phyloP scores from a whole-genome alignment of 495 filamentous ascomycete genomes.

The Aspergillus steynii region DNA sequence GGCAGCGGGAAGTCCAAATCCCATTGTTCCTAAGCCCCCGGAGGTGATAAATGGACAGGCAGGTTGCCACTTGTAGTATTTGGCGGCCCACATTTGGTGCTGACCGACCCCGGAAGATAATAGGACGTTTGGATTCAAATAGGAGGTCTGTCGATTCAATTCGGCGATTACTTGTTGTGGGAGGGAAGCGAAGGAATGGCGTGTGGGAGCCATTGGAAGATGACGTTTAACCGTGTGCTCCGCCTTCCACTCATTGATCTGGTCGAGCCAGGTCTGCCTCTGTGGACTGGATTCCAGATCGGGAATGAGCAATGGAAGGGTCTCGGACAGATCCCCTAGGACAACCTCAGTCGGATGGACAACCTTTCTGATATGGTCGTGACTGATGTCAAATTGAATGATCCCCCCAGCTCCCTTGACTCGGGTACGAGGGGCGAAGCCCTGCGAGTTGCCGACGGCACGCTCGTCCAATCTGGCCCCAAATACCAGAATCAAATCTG shows the following conservation, averaged over 20 bases:
- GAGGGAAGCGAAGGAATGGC: slow-evolving; percentile 23
- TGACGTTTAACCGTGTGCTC: slow-evolving; percentile 72
- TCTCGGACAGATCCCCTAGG: slow-evolving; percentile 62
- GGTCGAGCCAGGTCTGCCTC: slow-evolving; percentile 78
- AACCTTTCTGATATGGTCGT: slow-evolving; percentile 66
- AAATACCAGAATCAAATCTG: slow-evolving; percentile 61
- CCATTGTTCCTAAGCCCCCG: slow-evolving; percentile 93
- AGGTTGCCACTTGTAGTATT: slow-evolving; percentile 88
- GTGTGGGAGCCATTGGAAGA: slow-evolving; percentile 59
- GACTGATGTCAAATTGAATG: slow-evolving; percentile 64
- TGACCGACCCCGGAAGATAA: slow-evolving; percentile 92
- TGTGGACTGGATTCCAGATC: slow-evolving; percentile 56
- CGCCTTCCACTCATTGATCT: slow-evolving; percentile 87
- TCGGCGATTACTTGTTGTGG: slow-evolving; percentile 86
- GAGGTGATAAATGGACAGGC: slow-evolving; percentile 89
- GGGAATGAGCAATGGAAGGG: slow-evolving; percentile 71
- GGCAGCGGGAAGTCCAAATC: slow-evolving; percentile 86
- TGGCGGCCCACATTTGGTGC: slow-evolving; percentile 96
- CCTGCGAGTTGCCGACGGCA: slow-evolving; percentile 53
- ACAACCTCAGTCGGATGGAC: slow-evolving; percentile 60
- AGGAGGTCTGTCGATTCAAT: slow-evolving; percentile 69
- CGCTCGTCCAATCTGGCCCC: slow-evolving; percentile 65
- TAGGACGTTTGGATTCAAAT: slow-evolving; percentile 74
- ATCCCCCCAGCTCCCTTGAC: slow-evolving; percentile 59
- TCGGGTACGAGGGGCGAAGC: slow-evolving; percentile 59